Base-by-base conservation (phyloP, 371 early-diverging fungal genomes). In the Zychaea mexicana region DNA sequence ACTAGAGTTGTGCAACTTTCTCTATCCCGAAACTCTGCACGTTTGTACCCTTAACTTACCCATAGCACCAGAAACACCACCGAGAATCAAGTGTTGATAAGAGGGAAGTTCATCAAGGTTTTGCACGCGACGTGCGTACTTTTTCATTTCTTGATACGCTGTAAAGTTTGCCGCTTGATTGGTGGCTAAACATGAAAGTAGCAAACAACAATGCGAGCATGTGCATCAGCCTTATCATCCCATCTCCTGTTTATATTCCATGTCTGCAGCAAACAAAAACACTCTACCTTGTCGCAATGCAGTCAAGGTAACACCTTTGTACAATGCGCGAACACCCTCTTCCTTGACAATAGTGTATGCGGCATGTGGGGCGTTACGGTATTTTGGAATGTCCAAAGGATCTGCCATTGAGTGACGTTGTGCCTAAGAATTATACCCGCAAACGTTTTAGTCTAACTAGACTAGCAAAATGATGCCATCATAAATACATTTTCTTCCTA, bases 91-190 rank as follows among this genome's bases (percentile, higher is more conserved):
- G 65, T 88, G 86, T 78, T 96, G 95, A 75, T 91, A 95, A 32
- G 90, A 84, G 22, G 96, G 95, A 45, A 96, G 84, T 38, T 93
- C 92, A 27, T 90, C 89, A 47, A 90, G 67, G 57, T 84, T 83
- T 76, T 95, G 96, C 33, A 93, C 69, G 13, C 77, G 74, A 52
- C 77, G 72, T 2, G 83, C 82, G 13, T 67, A 68, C 39, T 84
- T 88, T 77, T 97, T 98, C 72, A 97, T 79, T 72, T 92, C 92
- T 66, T 96, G 95, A 82, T 98, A 98, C 36, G 92, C 94, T 7
- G 98, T 98, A 76, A 98, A 98, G 86, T 98, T 98, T 68, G 94
- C 98, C 36, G 98, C 98, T 78, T 98, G 98, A 82, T 98, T 98
- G 57, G 96, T 97, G 22, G 97, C 96, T 90, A 70, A 22, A 62